These are phyloP conservation scores for Lycium ferocissimum DNA, from an alignment of 257 asterid species.

Conservation along the genomic window DNA sequence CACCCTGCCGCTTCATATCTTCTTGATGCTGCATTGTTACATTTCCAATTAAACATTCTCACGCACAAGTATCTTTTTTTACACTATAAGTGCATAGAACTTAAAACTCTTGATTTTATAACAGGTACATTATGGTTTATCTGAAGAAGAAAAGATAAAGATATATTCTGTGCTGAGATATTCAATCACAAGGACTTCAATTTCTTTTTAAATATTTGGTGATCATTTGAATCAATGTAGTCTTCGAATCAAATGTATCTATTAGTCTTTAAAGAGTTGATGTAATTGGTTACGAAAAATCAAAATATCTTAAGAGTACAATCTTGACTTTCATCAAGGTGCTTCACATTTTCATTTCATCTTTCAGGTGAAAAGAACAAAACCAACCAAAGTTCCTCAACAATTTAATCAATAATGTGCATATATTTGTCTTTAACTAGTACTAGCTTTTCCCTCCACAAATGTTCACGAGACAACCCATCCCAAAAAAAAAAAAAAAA, in stretches of 20 bases:
- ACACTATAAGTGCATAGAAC: constrained; percentile 1
- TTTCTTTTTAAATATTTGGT: background rate
- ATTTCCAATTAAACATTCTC: constrained; percentile 29
- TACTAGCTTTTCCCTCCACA: background rate
- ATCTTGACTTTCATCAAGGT: background rate
- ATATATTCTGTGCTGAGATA: constrained; percentile 48
- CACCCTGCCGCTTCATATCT: constrained; percentile 87
- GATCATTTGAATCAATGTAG: background rate
- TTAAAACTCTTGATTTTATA: background rate
- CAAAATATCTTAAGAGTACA: background rate
- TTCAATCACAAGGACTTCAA: background rate
- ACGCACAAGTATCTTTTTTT: background rate
- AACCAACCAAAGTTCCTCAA: background rate
- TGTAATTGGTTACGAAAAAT: too few species aligned
- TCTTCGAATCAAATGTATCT: background rate
- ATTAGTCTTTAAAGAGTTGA: background rate
- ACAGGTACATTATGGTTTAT: constrained; percentile 49
- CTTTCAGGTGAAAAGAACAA: background rate
- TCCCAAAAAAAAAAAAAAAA: background rate
- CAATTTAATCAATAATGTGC: background rate
- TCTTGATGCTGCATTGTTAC: constrained; percentile 72
- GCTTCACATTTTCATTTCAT: background rate
- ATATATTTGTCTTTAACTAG: background rate
- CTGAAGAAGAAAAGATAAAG: constrained; percentile 55
- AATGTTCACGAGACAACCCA: background rate